phyloP scores from a whole-genome alignment of 2,329 filamentous ascomycete species.

The Davidsoniella virescens region DNA sequence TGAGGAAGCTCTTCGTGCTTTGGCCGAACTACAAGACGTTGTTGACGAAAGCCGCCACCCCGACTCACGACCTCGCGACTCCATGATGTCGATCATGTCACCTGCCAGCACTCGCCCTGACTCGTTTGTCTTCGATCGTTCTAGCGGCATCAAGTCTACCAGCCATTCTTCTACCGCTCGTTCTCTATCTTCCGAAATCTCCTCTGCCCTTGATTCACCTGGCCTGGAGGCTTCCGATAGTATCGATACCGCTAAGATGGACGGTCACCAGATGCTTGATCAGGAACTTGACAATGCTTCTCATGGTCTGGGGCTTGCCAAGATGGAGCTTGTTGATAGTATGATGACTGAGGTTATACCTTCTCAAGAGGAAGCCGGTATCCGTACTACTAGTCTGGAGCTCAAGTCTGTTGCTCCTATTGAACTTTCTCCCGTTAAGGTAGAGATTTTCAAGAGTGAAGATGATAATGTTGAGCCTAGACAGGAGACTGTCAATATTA shows the following conservation, averaged over 20 bases:
- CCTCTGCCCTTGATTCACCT: slow-evolving; percentile 65
- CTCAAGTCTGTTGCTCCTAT: slow-evolving; percentile 7
- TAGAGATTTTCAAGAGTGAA: slow-evolving; percentile 1
- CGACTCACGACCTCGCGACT: slow-evolving; percentile 33
- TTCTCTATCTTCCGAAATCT: slow-evolving; percentile 87
- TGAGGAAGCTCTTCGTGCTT: slow-evolving; percentile 65
- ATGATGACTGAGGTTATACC: slow-evolving; percentile 9
- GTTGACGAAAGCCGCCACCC: slow-evolving; percentile 63
- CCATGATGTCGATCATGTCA: slow-evolving; percentile 36
- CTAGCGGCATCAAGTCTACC: slow-evolving; percentile 52
- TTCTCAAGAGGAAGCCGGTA: slow-evolving; percentile 1
- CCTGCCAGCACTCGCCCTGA: slow-evolving; percentile 42
- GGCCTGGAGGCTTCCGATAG: slow-evolving; percentile 37
- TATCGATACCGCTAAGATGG: slow-evolving; percentile 27
- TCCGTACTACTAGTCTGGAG: neutral
- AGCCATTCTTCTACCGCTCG: slow-evolving; percentile 58
- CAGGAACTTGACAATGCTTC: neutral
- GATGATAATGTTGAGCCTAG: neutral
- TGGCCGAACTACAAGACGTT: slow-evolving; percentile 73
- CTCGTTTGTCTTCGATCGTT: slow-evolving; percentile 75
- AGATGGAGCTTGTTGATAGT: slow-evolving; percentile 8
- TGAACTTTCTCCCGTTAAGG: slow-evolving; percentile 1
- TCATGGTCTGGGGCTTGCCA: neutral
- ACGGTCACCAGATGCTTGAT: slow-evolving; percentile 7
- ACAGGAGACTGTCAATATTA: slow-evolving; percentile 20